Percentiles rank a stretch among this genome's conserved stretches.
phyloP scores from a whole-genome alignment of 306 rosid species.

The Acacia acuminata region DNA sequence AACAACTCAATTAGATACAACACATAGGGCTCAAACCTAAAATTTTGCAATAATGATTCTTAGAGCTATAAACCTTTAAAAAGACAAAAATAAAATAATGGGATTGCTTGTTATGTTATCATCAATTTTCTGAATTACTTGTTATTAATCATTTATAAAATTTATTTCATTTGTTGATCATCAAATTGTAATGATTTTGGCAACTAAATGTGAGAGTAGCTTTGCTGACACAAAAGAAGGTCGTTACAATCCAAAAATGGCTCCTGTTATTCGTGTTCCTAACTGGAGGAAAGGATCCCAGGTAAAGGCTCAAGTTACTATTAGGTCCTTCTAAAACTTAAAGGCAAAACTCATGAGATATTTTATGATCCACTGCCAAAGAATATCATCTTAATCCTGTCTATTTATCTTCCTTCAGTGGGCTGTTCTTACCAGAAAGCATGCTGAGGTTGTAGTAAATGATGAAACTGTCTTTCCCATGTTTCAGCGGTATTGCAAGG shows the following conservation, averaged over 20 bases:
- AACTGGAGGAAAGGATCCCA: conserved; percentile 99
- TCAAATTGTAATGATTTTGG: conserved; percentile 24
- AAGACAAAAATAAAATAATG: conserved; percentile 3
- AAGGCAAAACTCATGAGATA: neutral
- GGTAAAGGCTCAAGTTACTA: conserved; percentile 47
- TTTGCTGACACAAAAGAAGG: conserved; percentile 96
- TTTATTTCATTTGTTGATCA: conserved; percentile 13
- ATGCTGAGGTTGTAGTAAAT: conserved; percentile 79
- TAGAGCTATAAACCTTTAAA: neutral
- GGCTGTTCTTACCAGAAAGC: conserved; percentile 91
- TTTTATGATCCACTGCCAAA: neutral
- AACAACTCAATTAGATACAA: conserved; percentile 1
- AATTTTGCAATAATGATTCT: neutral
- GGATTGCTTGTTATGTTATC: neutral
- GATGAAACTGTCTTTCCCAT: conserved; percentile 74
- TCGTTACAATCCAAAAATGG: conserved; percentile 95
- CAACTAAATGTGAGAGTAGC: conserved; percentile 48
- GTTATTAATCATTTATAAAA: neutral
- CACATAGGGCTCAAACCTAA: neutral
- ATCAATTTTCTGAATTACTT: neutral
- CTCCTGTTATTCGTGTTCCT: conserved; percentile 78
- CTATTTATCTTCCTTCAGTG: conserved; percentile 58
- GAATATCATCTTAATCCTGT: conserved; percentile 31
- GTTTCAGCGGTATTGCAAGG: conserved; percentile 90
- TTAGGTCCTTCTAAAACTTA: conserved; percentile 24